Percentiles rank a stretch among this genome's conserved stretches.
Evolutionary conservation across 768 basidiomycete species (phyloP).

Genomic region (Pleurotus salmoneostramineus): DNA sequence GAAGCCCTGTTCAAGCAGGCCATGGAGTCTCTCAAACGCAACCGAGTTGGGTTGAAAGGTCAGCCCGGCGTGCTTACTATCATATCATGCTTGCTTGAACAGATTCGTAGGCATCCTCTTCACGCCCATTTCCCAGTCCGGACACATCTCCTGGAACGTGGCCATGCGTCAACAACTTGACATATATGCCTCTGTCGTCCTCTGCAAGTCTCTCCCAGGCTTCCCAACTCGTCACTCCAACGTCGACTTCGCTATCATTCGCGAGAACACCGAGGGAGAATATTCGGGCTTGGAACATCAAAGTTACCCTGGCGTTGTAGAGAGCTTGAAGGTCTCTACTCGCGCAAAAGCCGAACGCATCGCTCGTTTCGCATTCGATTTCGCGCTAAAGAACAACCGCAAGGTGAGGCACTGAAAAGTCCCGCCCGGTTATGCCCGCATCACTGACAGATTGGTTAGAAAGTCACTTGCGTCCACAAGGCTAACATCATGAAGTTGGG

Average conservation of each 20-base stretch:
- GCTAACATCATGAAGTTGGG: slow-evolving; percentile 99
- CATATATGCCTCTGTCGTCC: slow-evolving; percentile 97
- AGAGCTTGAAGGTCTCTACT: slow-evolving; percentile 96
- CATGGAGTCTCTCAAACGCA: slow-evolving; percentile 96
- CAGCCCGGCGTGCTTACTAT: slow-evolving; percentile 6
- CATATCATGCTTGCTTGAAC: background rate
- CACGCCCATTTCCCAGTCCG: slow-evolving; percentile 93
- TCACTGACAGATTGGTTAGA: slow-evolving; percentile 40
- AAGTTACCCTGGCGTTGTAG: slow-evolving; percentile 97
- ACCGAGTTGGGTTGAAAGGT: slow-evolving; percentile 99
- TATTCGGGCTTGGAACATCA: slow-evolving; percentile 99
- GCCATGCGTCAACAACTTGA: slow-evolving; percentile 99
- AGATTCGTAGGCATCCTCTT: slow-evolving; percentile 82
- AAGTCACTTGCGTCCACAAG: slow-evolving; percentile 99
- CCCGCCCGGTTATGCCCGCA: background rate
- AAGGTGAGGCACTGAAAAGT: slow-evolving; percentile 54
- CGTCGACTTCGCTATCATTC: slow-evolving; percentile 98
- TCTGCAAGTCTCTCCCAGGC: slow-evolving; percentile 97
- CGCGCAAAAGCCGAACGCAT: slow-evolving; percentile 95
- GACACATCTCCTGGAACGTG: slow-evolving; percentile 99
- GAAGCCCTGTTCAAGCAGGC: slow-evolving; percentile 96
- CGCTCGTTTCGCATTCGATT: slow-evolving; percentile 96
- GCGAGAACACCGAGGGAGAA: slow-evolving; percentile 99
- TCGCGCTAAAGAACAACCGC: slow-evolving; percentile 96
- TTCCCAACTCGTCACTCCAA: slow-evolving; percentile 94